Evolutionary conservation across 768 basidiomycete species (phyloP).

Genomic region (Mycena metata): DNA sequence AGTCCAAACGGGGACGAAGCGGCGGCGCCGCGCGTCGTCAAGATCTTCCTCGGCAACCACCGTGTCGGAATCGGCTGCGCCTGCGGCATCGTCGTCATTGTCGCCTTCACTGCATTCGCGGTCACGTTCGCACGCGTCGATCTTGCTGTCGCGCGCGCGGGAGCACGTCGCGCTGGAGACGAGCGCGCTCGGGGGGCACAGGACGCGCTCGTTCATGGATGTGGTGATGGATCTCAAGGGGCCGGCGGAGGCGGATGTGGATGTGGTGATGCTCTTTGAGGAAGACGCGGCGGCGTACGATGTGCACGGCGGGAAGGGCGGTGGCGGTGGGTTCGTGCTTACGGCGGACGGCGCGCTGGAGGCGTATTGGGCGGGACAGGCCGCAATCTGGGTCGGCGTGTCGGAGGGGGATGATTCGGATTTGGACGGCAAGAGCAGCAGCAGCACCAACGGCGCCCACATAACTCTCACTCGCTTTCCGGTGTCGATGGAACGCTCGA

Average conservation of each 20-base stretch:
- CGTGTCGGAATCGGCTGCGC: constrained; percentile 1
- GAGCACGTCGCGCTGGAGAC: constrained; percentile 46
- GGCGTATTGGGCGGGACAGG: constrained; percentile 56
- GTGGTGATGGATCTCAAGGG: constrained; percentile 59
- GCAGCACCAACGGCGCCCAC: constrained; percentile 31
- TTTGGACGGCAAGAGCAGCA: neutral
- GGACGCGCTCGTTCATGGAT: constrained; percentile 59
- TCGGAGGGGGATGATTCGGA: neutral
- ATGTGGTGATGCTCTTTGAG: constrained; percentile 1
- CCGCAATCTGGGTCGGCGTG: constrained; percentile 42
- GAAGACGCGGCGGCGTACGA: too few relatives aligned
- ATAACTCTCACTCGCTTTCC: constrained; percentile 38
- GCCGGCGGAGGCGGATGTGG: constrained; percentile 46
- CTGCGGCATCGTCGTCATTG: too few relatives aligned
- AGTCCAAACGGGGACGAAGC: too few relatives aligned
- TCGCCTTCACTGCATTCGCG: too few relatives aligned
- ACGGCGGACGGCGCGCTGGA: constrained; percentile 44
- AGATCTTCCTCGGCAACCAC: neutral
- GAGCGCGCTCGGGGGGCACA: constrained; percentile 44
- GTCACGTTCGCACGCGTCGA: constrained; percentile 23
- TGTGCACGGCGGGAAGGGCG: too few relatives aligned
- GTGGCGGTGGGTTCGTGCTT: constrained; percentile 1
- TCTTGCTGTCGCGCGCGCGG: constrained; percentile 46
- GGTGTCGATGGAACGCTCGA: constrained; percentile 63
- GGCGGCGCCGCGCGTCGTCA: too few relatives aligned